phyloP scores from a whole-genome alignment of 805 yeast species.

The Wickerhamomyces silvicola region DNA sequence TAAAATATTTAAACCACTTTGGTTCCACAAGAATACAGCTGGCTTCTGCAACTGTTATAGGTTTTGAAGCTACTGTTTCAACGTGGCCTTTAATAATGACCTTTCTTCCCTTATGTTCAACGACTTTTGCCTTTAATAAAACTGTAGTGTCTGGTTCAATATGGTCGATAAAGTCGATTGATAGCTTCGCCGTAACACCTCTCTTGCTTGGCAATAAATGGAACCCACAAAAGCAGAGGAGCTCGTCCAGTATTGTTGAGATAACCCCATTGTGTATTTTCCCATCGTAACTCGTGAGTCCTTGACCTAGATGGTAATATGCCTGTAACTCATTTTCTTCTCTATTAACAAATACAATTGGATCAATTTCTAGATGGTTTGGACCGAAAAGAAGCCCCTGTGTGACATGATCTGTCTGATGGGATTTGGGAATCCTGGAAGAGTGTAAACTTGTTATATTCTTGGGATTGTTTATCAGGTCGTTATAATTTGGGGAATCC shows the following conservation, averaged over 20 bases:
- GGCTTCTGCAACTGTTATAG: slow-evolving; percentile 50
- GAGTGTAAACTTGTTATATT: slow-evolving; percentile 29
- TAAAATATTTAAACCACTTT: slow-evolving; percentile 72
- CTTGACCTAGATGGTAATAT: slow-evolving; percentile 65
- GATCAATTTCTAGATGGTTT: slow-evolving; percentile 66
- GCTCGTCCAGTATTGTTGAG: slow-evolving; percentile 78
- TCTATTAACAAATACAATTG: slow-evolving; percentile 52
- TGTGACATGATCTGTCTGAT: slow-evolving; percentile 57
- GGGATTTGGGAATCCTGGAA: slow-evolving; percentile 49
- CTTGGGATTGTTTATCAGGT: slow-evolving; percentile 17
- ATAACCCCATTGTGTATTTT: slow-evolving; percentile 77
- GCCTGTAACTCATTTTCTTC: slow-evolving; percentile 49
- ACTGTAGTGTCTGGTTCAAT: slow-evolving; percentile 54
- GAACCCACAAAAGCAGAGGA: slow-evolving; percentile 81
- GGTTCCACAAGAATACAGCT: slow-evolving; percentile 78
- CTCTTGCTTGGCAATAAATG: slow-evolving; percentile 68
- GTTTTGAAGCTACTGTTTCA: slow-evolving; percentile 40
- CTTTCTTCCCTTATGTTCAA: slow-evolving; percentile 68
- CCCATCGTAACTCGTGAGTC: slow-evolving; percentile 61
- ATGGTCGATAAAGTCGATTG: slow-evolving; percentile 50
- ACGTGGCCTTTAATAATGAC: slow-evolving; percentile 68
- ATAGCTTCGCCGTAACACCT: slow-evolving; percentile 84
- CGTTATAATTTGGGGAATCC: slow-evolving; percentile 21
- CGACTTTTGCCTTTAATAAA: slow-evolving; percentile 60
- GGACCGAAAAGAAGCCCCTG: slow-evolving; percentile 68